Percentiles rank a stretch among this genome's conserved stretches.
phyloP scores from a whole-genome alignment of 2,329 filamentous ascomycete species.

The Pseudogymnoascus sp. region DNA sequence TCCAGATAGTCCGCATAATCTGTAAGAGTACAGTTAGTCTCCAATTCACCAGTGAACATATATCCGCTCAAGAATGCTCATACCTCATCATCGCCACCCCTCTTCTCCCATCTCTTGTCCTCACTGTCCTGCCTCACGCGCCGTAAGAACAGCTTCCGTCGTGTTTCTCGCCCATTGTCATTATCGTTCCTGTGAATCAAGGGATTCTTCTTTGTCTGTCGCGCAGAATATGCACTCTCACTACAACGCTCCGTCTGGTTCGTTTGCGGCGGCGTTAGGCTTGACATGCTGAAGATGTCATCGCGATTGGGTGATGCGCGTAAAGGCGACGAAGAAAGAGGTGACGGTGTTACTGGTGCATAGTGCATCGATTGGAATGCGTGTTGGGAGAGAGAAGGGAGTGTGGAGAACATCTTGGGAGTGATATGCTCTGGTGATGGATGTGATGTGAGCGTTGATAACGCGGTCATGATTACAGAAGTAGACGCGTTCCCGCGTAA shows the following conservation, averaged over 20 bases:
- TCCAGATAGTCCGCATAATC: slow-evolving; percentile 33
- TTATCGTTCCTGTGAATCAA: slow-evolving; percentile 44
- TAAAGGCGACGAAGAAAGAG: slow-evolving; percentile 51
- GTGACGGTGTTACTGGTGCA: slow-evolving; percentile 43
- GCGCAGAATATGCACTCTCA: neutral
- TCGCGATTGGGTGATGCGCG: slow-evolving; percentile 39
- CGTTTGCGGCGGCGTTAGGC: neutral
- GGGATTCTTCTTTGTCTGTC: slow-evolving; percentile 48
- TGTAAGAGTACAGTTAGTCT: slow-evolving; percentile 11
- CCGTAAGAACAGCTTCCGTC: slow-evolving; percentile 61
- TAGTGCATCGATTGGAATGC: slow-evolving; percentile 16
- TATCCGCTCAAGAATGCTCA: slow-evolving; percentile 11
- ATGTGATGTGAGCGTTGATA: slow-evolving; percentile 36
- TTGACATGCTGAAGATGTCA: slow-evolving; percentile 4
- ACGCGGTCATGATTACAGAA: slow-evolving; percentile 38
- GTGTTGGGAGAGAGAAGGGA: slow-evolving; percentile 17
- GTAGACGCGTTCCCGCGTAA: slow-evolving; percentile 1
- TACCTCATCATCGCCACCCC: slow-evolving; percentile 56
- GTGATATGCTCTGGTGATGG: slow-evolving; percentile 34
- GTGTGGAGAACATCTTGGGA: slow-evolving; percentile 25
- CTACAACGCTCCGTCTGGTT: neutral
- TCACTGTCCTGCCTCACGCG: slow-evolving; percentile 54
- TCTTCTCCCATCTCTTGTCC: slow-evolving; percentile 49
- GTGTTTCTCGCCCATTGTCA: slow-evolving; percentile 54
- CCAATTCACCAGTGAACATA: neutral